phyloP scores from a whole-genome alignment of 164 flowering plant species.

The Dillenia suffruticosa region DNA sequence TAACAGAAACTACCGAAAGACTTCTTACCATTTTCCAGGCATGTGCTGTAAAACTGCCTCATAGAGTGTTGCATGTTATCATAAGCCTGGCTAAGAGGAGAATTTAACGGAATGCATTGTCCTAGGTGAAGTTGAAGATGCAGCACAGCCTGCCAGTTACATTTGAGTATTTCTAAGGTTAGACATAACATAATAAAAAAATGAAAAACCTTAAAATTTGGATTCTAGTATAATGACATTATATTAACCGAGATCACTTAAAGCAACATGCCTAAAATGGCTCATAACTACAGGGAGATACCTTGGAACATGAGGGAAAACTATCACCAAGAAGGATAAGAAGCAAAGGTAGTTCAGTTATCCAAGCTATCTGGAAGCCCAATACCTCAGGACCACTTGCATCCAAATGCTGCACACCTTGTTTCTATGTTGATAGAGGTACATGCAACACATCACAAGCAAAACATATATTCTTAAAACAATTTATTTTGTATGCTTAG shows the following conservation, averaged over 20 bases:
- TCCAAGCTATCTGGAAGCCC: slow-evolving; percentile 51
- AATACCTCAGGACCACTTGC: slow-evolving; percentile 37
- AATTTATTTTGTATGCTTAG: background rate
- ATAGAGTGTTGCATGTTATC: slow-evolving; percentile 48
- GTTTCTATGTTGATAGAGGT: slow-evolving; percentile 16
- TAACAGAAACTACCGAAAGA: background rate
- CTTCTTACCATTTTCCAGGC: slow-evolving; percentile 29
- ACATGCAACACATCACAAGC: slow-evolving; percentile 3
- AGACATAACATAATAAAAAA: background rate
- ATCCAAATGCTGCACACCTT: slow-evolving; percentile 25
- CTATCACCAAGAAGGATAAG: slow-evolving; percentile 51
- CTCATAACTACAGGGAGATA: slow-evolving; percentile 10
- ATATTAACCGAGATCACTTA: background rate
- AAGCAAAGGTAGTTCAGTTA: slow-evolving; percentile 56
- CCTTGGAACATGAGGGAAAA: slow-evolving; percentile 57
- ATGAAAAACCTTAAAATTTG: background rate
- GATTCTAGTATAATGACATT: background rate
- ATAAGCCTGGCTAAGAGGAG: slow-evolving; percentile 44
- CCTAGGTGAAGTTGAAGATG: slow-evolving; percentile 64
- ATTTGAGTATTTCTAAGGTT: background rate
- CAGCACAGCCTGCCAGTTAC: slow-evolving; percentile 54
- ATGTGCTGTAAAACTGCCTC: slow-evolving; percentile 38
- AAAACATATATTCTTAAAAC: too few species aligned
- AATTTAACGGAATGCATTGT: slow-evolving; percentile 38
- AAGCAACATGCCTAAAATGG: too few species aligned